phyloP scores from a whole-genome alignment of 148 eudicot species.

The Beta vulgaris region DNA sequence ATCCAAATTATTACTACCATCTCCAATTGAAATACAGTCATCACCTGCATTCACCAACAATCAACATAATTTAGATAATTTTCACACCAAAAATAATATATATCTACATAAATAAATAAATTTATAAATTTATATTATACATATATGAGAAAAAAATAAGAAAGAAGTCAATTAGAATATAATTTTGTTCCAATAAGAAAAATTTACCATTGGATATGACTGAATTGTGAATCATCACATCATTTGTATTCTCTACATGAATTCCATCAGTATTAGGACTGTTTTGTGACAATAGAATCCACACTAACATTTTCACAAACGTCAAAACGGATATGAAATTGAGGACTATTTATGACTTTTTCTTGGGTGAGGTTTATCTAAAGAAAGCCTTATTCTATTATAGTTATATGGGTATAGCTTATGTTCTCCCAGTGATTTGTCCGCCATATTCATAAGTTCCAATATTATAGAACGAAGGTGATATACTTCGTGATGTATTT shows the following conservation, averaged over 20 bases:
- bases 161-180: no score
- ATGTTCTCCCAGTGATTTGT: no score
- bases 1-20: slow-evolving; percentile 71
- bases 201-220: slow-evolving; percentile 69
- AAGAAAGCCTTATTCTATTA: no score
- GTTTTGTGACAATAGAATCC: slow-evolving; percentile 52
- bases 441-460: no score
- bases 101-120: background rate
- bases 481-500: no score
- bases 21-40: slow-evolving; percentile 91
- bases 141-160: background rate
- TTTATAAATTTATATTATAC: background rate
- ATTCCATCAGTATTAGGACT: slow-evolving; percentile 98
- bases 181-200: no score
- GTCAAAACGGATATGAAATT: slow-evolving; percentile 82
- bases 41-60: slow-evolving; percentile 48
- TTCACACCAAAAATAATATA: no score
- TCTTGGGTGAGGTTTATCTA: no score
- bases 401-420: no score
- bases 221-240: slow-evolving; percentile 66
- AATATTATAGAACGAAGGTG: no score
- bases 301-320: slow-evolving; percentile 55
- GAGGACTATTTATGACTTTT: slow-evolving; percentile 69
- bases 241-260: slow-evolving; percentile 74
- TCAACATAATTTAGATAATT: no score